Evolutionary conservation across 1,284 basidiomycete genomes (phyloP).

Genomic region (Volvariella surrecta): DNA sequence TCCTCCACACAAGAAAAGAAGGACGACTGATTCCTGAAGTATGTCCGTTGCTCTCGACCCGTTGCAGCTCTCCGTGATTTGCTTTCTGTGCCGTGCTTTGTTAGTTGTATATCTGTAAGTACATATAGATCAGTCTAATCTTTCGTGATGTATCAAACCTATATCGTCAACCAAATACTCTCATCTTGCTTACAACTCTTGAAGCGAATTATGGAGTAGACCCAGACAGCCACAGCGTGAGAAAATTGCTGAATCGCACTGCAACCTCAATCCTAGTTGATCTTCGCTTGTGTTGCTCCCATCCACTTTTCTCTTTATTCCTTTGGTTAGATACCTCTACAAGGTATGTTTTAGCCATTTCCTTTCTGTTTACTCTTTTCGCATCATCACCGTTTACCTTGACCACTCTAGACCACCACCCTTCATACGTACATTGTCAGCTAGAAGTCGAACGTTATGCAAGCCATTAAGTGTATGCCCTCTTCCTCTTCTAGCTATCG

Average conservation of each 20-base stretch:
- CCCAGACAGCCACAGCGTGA: slow-evolving; percentile 4
- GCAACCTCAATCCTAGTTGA: not conserved
- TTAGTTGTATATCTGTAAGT: slow-evolving; percentile 6
- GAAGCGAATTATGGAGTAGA: not conserved
- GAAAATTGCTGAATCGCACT: slow-evolving; percentile 5
- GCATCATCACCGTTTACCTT: slow-evolving; percentile 13
- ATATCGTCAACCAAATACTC: slow-evolving; percentile 2
- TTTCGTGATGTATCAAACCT: slow-evolving; percentile 5
- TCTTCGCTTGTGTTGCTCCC: slow-evolving; percentile 12
- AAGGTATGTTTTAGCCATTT: slow-evolving; percentile 6
- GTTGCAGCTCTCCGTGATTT: slow-evolving; percentile 15
- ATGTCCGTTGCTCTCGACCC: slow-evolving; percentile 9
- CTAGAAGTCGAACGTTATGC: slow-evolving; percentile 36
- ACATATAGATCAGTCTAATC: not conserved
- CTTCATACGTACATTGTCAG: not conserved
- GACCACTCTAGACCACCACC: slow-evolving; percentile 7
- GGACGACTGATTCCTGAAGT: slow-evolving; percentile 16
- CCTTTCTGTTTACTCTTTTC: slow-evolving; percentile 5
- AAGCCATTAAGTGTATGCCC: slow-evolving; percentile 60
- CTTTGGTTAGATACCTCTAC: slow-evolving; percentile 13
- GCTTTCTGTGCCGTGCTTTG: slow-evolving; percentile 14
- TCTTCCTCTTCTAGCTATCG: slow-evolving; percentile 8
- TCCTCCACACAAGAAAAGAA: slow-evolving; percentile 39
- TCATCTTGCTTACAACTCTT: not conserved
- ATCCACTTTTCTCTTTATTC: slow-evolving; percentile 16